Evolutionary conservation across 352 stramenopile genomes (phyloP).

Genomic region (Phytophthora capsici): DNA sequence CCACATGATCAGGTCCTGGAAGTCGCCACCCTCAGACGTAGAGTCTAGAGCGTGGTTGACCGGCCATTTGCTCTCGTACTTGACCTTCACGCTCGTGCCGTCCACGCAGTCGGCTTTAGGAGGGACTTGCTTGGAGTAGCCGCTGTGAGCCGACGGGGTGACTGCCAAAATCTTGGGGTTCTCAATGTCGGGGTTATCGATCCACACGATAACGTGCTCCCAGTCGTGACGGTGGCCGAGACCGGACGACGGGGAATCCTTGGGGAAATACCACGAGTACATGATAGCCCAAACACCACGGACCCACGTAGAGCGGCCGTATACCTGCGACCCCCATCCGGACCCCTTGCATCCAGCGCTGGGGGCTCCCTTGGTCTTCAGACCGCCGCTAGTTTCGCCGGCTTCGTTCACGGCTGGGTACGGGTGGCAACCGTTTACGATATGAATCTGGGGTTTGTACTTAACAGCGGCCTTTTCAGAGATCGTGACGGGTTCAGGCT

Average conservation of each 20-base stretch:
- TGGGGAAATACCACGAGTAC: conserved; percentile 32
- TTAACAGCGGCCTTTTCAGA: conserved; percentile 15
- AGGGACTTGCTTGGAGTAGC: conserved; percentile 13
- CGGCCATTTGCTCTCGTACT: conserved; percentile 6
- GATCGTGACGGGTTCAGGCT: conserved; percentile 14
- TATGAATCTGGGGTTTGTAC: conserved; percentile 18
- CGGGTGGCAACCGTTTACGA: conserved; percentile 22
- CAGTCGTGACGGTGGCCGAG: conserved; percentile 26
- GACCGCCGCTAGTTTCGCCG: conserved; percentile 5
- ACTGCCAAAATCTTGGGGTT: conserved; percentile 22
- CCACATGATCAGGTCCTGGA: conserved; percentile 29
- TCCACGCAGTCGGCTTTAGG: conserved; percentile 5
- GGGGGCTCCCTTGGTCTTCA: conserved; percentile 16
- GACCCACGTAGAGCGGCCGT: conserved; percentile 12
- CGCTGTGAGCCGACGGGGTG: conserved; percentile 1
- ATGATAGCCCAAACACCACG: conserved; percentile 14
- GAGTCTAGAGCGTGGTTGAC: conserved; percentile 10
- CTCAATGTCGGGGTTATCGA: conserved; percentile 14
- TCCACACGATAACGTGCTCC: conserved; percentile 30
- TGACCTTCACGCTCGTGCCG: conserved; percentile 17
- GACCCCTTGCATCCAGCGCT: conserved; percentile 15
- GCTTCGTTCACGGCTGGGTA: conserved; percentile 22
- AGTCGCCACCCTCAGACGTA: conserved; percentile 10
- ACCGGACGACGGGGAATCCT: not conserved
- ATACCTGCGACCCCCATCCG: conserved; percentile 23